phyloP scores from a whole-genome alignment of 1,139 yeast genomes.

The Suhomyces choctaworum region DNA sequence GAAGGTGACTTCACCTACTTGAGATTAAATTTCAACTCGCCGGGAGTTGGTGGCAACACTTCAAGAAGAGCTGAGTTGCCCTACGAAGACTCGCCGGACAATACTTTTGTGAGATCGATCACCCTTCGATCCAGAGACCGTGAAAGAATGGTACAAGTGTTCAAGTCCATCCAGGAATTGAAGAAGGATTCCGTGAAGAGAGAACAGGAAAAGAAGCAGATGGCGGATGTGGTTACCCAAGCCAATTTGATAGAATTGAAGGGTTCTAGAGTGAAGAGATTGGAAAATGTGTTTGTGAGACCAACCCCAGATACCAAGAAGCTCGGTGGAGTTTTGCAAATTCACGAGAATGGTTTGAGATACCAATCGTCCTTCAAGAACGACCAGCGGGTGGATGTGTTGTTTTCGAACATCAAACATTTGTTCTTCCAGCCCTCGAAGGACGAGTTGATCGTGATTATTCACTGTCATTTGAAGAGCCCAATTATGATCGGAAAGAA shows the following conservation, averaged over 20 bases:
- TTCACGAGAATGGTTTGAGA: conserved; percentile 94
- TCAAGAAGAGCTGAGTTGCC: conserved; percentile 79
- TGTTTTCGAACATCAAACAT: conserved; percentile 89
- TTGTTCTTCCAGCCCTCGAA: conserved; percentile 94
- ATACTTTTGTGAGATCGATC: conserved; percentile 82
- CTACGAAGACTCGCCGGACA: conserved; percentile 84
- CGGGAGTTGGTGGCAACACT: conserved; percentile 77
- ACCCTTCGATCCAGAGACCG: conserved; percentile 89
- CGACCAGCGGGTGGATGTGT: conserved; percentile 84
- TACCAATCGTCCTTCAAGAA: conserved; percentile 81
- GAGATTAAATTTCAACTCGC: conserved; percentile 89
- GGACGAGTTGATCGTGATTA: conserved; percentile 88
- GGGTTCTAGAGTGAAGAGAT: conserved; percentile 75
- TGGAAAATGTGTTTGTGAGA: conserved; percentile 87
- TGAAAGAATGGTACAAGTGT: conserved; percentile 88
- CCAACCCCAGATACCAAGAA: conserved; percentile 97
- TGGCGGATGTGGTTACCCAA: conserved; percentile 94
- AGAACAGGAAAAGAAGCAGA: conserved; percentile 85
- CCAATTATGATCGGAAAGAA: conserved; percentile 96
- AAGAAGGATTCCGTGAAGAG: conserved; percentile 90
- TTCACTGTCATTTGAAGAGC: conserved; percentile 87
- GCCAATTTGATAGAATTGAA: conserved; percentile 82
- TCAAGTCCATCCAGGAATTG: conserved; percentile 86
- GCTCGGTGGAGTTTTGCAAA: conserved; percentile 85
- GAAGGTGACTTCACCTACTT: conserved; percentile 94